Evolutionary conservation across 257 asterid species (phyloP), one percentile per base, ranked within the genome.

Genomic region (Voacanga thouarsii): DNA sequence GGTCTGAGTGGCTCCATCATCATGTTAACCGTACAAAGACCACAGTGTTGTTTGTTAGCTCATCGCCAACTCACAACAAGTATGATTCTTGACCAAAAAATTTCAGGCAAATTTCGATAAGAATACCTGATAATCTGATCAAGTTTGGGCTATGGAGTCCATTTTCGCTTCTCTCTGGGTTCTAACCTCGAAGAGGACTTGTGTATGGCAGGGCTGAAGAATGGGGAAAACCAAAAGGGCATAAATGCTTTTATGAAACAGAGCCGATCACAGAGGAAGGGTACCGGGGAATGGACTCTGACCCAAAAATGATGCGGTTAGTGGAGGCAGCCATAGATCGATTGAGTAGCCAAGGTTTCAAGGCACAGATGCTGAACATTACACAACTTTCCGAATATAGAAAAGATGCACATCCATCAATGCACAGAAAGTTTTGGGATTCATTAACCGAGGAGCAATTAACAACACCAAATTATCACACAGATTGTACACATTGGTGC

Each of bases 401-500:
- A 77, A 87, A 83, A 50, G 97, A 90, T 69, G 93, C 85, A 0
- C 97, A 92, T 87, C 86, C 92, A 2, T 77, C 96, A 2, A 81
- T 86, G 55, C 60, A 92, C 51, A 84, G 85, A 74, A 86, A 84
- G 30, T 77, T 76, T 30, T 53, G 75, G 56, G 77, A 50, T 57
- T 72, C 84, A 69, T 77, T 72, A 23, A 86, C 79, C 0, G 61
- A 83, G 71, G 85, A 90, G 67, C 81, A 87, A 51, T 77, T 84
- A 21, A 78, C 77, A 8, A 72, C 76, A 39, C 96, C 92, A 0
- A 81, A 9, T 75, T 83, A 83, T 69, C 84, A 84, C 61, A 76
- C 86, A 0, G 97, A 92, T 77, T 92, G 97, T 56, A 79, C 81
- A 0, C 96, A 91, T 65, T 92, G 97, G 97, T 92, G 97, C 71